Conservation (phyloP, 352 stramenopile genomes). For the Phytophthora tubulina region DNA sequence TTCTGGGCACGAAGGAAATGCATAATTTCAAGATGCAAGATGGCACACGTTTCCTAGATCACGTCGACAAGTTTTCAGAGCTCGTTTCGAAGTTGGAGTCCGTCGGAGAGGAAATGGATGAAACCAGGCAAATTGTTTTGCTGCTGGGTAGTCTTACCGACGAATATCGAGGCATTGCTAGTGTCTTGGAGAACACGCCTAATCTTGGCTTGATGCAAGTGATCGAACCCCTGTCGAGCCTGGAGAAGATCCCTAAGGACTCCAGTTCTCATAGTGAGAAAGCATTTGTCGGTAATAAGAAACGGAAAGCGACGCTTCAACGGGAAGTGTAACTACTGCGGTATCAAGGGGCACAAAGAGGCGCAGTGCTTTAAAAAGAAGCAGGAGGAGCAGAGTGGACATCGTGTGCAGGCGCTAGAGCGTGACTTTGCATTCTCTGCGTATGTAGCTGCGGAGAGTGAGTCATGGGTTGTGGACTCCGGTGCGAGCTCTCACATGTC, state of each 20-base stretch:
- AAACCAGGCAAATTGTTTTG: not conserved
- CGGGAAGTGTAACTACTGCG: conserved; percentile 3
- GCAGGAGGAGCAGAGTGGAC: not conserved
- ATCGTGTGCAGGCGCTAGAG: not conserved
- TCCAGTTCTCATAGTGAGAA: not conserved
- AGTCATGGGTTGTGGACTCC: not conserved
- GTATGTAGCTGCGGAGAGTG: not conserved
- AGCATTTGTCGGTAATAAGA: too few relatives aligned
- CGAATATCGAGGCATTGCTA: conserved; percentile 2
- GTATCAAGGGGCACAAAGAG: conserved; percentile 1
- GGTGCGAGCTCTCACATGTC: not conserved
- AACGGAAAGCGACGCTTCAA: not conserved
- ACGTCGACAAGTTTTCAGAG: not conserved
- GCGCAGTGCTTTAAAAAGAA: conserved; percentile 6
- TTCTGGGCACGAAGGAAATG: conserved; percentile 1
- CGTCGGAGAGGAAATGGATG: not conserved
- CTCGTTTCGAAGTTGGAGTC: not conserved
- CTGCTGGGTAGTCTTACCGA: not conserved
- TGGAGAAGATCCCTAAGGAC: not conserved
- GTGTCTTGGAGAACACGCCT: not conserved
- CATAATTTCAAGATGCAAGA: conserved; percentile 10
- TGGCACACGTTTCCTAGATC: conserved; percentile 1
- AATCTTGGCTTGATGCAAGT: conserved; percentile 2
- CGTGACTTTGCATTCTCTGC: conserved; percentile 3
- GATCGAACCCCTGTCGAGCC: not conserved